phyloP scores from a whole-genome alignment of 2,329 filamentous ascomycete genomes.

The Fusarium robinianum region DNA sequence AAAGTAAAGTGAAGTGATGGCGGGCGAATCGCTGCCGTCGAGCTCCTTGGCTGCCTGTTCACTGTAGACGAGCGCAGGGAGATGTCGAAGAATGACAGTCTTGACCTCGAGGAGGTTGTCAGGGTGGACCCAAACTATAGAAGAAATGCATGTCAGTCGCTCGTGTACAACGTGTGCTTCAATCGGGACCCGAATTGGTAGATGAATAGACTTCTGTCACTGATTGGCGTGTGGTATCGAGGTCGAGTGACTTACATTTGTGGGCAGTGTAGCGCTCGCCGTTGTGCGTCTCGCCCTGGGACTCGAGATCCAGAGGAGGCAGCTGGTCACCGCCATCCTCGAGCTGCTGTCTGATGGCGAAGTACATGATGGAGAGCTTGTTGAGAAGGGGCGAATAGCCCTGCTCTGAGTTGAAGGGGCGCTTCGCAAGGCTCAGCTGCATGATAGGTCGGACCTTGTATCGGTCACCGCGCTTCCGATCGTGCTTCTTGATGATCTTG shows the following conservation, averaged over 20 bases:
- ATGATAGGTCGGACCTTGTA: constrained; percentile 92
- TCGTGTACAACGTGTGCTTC: not conserved
- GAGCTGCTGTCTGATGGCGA: constrained; percentile 84
- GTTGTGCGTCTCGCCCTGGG: constrained; percentile 60
- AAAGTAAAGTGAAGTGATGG: constrained; percentile 94
- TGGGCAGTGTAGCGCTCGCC: constrained; percentile 80
- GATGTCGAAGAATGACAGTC: constrained; percentile 86
- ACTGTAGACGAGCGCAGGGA: constrained; percentile 93
- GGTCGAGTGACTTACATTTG: constrained; percentile 67
- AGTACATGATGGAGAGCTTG: constrained; percentile 93
- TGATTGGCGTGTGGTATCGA: not conserved
- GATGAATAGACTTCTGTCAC: too few species aligned
- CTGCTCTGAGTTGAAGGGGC: constrained; percentile 90
- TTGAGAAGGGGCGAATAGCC: constrained; percentile 89
- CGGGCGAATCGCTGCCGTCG: constrained; percentile 81
- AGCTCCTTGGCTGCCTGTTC: constrained; percentile 81
- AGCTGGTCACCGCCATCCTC: constrained; percentile 56
- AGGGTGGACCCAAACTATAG: constrained; percentile 84
- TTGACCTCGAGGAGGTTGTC: constrained; percentile 98
- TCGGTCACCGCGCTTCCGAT: constrained; percentile 82
- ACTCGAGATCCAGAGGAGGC: constrained; percentile 53
- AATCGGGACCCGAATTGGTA: too few species aligned
- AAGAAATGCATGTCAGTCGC: constrained; percentile 13
- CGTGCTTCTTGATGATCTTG: constrained; percentile 99
- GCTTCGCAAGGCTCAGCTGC: constrained; percentile 83